Base-by-base conservation (phyloP, 2,329 filamentous ascomycete genomes). In the Aureobasidium sp. region DNA sequence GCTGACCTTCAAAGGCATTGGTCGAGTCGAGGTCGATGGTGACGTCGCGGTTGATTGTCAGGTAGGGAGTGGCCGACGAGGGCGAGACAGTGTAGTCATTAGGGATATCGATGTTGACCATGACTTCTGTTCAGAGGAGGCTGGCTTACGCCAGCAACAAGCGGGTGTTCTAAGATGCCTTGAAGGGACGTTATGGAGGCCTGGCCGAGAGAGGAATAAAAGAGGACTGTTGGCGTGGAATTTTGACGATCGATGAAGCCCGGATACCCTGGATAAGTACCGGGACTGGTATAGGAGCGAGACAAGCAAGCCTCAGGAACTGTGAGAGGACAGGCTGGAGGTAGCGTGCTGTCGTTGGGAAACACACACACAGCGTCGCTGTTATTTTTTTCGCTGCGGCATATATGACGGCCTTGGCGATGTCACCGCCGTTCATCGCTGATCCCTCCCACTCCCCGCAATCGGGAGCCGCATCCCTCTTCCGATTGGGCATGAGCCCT, bases 41-140 rank as follows among this genome's bases (percentile, higher is more conserved):
- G 69, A 93, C 91, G 80, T 95, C 90, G 77, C 91, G 91, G 79
- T 97, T 97, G 82, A 97, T 97, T 56, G 90, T 97, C 79, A 97
- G 80, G 74, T 94, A 90, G 64, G 93, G 91, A 62, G 90, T 93
- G 69, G 85, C 90, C 64, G 83, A 85, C 67, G 90, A 90, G 74
- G 91, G 94, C 75, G 89, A 74, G 62, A 71, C 84, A 72, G 89
- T 90, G 75, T 91, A 91, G 79, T 90, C 82, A 76, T 84, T 83
- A 74, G 91, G 89, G 65, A 94, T 88, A 70, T 86, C 85, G 78
- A 86, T 82, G 81, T 86, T 86, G 80, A 93, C 85, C 92, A 97
- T 97, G 80, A 58, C 54, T 58, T 48, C 78, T 76, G 65, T 70
- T 77, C 71, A 69, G 72, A 69, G 72, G 81, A 83, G 84, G 89